phyloP scores from a whole-genome alignment of 2,329 filamentous ascomycete species.

The Trichophaea hybrida region DNA sequence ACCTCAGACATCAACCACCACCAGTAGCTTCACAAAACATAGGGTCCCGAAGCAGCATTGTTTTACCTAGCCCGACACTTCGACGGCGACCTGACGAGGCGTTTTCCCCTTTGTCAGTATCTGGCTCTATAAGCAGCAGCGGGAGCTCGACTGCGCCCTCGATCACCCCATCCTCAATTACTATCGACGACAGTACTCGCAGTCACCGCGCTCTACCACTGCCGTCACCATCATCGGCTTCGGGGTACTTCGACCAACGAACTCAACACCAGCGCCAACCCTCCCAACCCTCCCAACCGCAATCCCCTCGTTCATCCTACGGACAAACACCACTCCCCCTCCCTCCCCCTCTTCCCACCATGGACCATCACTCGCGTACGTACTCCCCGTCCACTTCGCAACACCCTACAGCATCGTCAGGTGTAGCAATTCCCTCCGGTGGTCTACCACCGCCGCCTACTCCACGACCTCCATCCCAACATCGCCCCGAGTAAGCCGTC shows the following conservation, averaged over 20 bases:
- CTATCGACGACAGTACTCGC: slow-evolving; percentile 23
- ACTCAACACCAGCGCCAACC: slow-evolving; percentile 14
- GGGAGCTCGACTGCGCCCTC: slow-evolving; percentile 23
- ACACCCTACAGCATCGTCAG: neutral
- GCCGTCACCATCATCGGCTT: slow-evolving; percentile 10
- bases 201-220: slow-evolving; percentile 19
- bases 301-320: slow-evolving; percentile 7
- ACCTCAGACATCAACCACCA: slow-evolving; percentile 24
- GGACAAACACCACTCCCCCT: slow-evolving; percentile 2
- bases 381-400: neutral
- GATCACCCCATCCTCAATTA: slow-evolving; percentile 19
- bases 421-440: neutral
- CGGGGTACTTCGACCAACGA: slow-evolving; percentile 23
- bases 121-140: slow-evolving; percentile 25
- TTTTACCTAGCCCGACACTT: slow-evolving; percentile 13
- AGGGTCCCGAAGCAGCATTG: slow-evolving; percentile 9
- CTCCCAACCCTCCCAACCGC: slow-evolving; percentile 13
- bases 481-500: neutral
- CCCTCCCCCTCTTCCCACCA: neutral
- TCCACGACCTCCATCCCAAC: neutral
- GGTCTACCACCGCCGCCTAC: neutral
- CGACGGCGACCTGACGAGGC: slow-evolving; percentile 11
- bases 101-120: slow-evolving; percentile 17
- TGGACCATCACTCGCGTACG: slow-evolving; percentile 1
- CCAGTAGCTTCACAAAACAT: slow-evolving; percentile 12